These are phyloP conservation scores for Lodderomyces metapsilosis DNA, from an alignment of 1,139 yeast species.

Conservation along the genomic window DNA sequence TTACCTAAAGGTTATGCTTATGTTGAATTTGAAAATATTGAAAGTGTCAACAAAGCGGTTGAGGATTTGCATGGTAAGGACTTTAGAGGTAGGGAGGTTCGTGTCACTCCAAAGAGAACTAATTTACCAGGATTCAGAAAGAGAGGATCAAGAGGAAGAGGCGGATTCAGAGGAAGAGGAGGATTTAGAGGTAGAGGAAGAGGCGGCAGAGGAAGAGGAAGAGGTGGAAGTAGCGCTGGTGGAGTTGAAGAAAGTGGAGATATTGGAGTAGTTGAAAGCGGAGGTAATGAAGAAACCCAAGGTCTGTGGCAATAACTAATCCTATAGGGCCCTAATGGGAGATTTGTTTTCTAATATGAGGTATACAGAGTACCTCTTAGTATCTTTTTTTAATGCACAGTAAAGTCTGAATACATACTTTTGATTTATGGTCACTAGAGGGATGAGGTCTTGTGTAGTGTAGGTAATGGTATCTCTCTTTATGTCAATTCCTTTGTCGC, in stretches of 20 bases:
- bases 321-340: too few species aligned
- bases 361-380: too few species aligned
- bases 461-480: too few species aligned
- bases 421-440: too few species aligned
- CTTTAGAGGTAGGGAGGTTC: constrained; percentile 38
- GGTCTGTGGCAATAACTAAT: constrained; percentile 3
- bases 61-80: constrained; percentile 32
- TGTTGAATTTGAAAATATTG: constrained; percentile 34
- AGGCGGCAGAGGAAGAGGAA: constrained; percentile 17
- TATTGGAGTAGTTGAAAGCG: constrained; percentile 5
- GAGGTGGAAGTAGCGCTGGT: constrained; percentile 9
- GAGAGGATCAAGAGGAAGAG: constrained; percentile 23
- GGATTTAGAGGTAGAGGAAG: constrained; percentile 21
- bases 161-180: constrained; percentile 20
- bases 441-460: too few species aligned
- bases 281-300: constrained; percentile 6
- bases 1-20: constrained; percentile 49
- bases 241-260: constrained; percentile 12
- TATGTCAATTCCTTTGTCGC: too few species aligned
- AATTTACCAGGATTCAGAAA: constrained; percentile 35
- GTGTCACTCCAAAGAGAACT: constrained; percentile 40
- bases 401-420: too few species aligned
- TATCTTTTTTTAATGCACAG: too few species aligned
- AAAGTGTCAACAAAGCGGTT: constrained; percentile 34
- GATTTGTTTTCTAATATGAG: too few species aligned